Evolutionary conservation across 2,329 filamentous ascomycete species (phyloP).

Genomic region (Xylaria digitata): DNA sequence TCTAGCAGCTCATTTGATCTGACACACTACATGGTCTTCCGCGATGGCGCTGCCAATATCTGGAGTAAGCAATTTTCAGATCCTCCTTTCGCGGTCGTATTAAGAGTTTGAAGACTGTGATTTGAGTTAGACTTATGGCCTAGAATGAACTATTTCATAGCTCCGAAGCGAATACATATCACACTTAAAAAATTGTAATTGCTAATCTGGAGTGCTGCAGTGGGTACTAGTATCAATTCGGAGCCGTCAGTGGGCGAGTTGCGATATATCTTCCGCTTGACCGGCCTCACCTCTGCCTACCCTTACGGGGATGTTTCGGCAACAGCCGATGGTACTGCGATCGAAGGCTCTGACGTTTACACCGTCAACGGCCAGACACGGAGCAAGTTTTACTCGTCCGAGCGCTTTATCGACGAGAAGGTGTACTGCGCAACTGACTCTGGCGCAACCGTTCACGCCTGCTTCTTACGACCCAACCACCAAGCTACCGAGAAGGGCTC

Average conservation of each 20-base stretch:
- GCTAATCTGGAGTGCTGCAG: background rate
- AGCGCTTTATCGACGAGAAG: constrained; percentile 70
- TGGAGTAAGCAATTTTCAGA: constrained; percentile 48
- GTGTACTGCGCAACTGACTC: constrained; percentile 61
- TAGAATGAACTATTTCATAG: background rate
- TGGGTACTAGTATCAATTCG: constrained; percentile 63
- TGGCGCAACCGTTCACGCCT: constrained; percentile 47
- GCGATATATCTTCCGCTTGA: constrained; percentile 60
- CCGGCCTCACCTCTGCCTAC: constrained; percentile 53
- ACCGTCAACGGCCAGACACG: constrained; percentile 65
- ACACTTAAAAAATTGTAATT: background rate
- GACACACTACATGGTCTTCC: constrained; percentile 66
- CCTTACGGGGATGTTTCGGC: constrained; percentile 59
- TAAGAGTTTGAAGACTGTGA: background rate
- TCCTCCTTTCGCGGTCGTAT: background rate
- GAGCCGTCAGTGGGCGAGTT: constrained; percentile 62
- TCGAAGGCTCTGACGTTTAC: constrained; percentile 63
- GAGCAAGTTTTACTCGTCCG: constrained; percentile 70
- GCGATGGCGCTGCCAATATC: constrained; percentile 60
- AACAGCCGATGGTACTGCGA: constrained; percentile 57
- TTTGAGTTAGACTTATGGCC: background rate
- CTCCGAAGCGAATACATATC: background rate
- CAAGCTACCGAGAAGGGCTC: constrained; percentile 66
- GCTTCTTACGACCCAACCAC: constrained; percentile 50
- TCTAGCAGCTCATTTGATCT: constrained; percentile 56